A percentile compares a stretch with the other conserved stretches of the same genome.
Conservation (phyloP, 2,329 filamentous ascomycete species). For the Trichoderma semiorbis region DNA sequence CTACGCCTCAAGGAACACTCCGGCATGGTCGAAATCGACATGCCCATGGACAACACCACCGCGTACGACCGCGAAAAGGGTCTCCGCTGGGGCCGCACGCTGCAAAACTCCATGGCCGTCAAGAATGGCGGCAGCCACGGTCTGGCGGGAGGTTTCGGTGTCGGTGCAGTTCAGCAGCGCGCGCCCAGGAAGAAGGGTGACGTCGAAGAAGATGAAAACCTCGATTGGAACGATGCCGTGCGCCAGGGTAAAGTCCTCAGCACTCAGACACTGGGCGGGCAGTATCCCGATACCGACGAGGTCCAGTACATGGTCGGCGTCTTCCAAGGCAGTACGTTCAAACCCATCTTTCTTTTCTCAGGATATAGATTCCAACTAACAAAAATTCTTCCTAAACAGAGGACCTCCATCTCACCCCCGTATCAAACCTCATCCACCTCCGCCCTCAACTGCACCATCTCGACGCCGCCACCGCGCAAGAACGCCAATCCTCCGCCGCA, state of each 20-base stretch:
- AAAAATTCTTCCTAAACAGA: slow-evolving; percentile 46
- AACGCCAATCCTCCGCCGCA: slow-evolving; percentile 43
- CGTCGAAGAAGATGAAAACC: slow-evolving; percentile 44
- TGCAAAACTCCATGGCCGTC: slow-evolving; percentile 57
- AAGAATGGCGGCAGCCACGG: slow-evolving; percentile 66
- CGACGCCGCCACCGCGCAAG: slow-evolving; percentile 75
- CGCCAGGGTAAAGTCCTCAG: slow-evolving; percentile 69
- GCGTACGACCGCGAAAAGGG: slow-evolving; percentile 86
- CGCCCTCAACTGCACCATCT: slow-evolving; percentile 91
- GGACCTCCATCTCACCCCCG: slow-evolving; percentile 80
- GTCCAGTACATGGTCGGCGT: slow-evolving; percentile 88
- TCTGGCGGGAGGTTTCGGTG: slow-evolving; percentile 69
- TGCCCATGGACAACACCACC: slow-evolving; percentile 68
- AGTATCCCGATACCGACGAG: slow-evolving; percentile 65
- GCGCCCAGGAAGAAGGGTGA: slow-evolving; percentile 38
- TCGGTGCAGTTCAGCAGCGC: slow-evolving; percentile 47
- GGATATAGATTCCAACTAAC: slow-evolving; percentile 10
- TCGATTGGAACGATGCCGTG: slow-evolving; percentile 65
- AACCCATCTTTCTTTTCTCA: not conserved
- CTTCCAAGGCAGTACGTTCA: slow-evolving; percentile 71
- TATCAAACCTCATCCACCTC: slow-evolving; percentile 80
- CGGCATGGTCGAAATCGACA: slow-evolving; percentile 86
- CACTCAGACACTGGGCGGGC: slow-evolving; percentile 81
- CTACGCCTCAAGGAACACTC: slow-evolving; percentile 78
- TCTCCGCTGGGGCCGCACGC: slow-evolving; percentile 73